Base-by-base conservation (phyloP, 2,329 filamentous ascomycete species). In the Ophiocordyceps camponoti-rufipedis region DNA sequence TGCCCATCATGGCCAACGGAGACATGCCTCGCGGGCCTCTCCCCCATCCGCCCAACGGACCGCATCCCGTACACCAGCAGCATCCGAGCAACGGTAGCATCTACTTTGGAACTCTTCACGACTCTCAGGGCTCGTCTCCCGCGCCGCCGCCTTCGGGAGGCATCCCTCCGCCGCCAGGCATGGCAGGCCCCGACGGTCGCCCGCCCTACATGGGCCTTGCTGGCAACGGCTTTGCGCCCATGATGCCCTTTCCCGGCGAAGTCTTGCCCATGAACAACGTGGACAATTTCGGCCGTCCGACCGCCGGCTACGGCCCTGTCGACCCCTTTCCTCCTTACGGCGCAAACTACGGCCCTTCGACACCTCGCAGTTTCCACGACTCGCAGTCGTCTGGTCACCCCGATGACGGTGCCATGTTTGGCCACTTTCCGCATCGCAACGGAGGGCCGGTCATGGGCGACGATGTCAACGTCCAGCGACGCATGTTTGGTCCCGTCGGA, bases 281-380 rank as follows among this genome's bases (percentile, higher is more conserved):
- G 19, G 65, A 68, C 45, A 55, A 47, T 40, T 67, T 60, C 41
- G 64, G 60, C 8, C 56, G 62, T 43, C 62, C 61, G 9, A 47
- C 60, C 4, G 56, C 64, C 48, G 54, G 52, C 14, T 64, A 58
- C 45, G 56, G 55, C 9, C 60, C 57, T 8, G 50, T 58, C 45
- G 62, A 67, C 31, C 52, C 62, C 9, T 61, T 61, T 46, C 53
- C 51, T 41, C 52, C 54, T 5, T 55, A 60, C 48, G 56, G 55
- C 23, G 60, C 58, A 50, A 63, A 60, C 50, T 72, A 72, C 53
- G 70, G 69, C 3, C 71, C 74, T 2, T 68, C 70, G 1, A 76
- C 74, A 2, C 71, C 74, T 4, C 74, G 74, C 49, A 79, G 74
- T 57, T 76, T 75, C 53, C 75, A 77, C 46, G 75, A 70, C 33